Percentiles rank a stretch among this genome's conserved stretches.
phyloP scores from a whole-genome alignment of 2,329 filamentous ascomycete genomes.

The Simplicillium aogashimaense region DNA sequence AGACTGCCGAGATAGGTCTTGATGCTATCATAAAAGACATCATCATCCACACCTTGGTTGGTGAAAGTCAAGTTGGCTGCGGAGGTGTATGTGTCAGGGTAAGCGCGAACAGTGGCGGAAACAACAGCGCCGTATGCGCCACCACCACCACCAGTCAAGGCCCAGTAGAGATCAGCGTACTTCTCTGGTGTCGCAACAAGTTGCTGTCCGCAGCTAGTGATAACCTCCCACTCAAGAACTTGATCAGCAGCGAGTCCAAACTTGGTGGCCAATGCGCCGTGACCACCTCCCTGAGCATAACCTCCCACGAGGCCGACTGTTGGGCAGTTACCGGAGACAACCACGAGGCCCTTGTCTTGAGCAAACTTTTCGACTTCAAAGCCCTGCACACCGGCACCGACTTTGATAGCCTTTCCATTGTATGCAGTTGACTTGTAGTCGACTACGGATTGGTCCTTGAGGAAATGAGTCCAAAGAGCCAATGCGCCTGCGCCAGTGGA shows the following conservation, averaged over 20 bases:
- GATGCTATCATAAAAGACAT: too few relatives aligned
- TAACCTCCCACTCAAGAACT: constrained; percentile 37
- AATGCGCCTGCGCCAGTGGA: constrained; percentile 40
- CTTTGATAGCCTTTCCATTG: constrained; percentile 32
- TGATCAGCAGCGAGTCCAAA: constrained; percentile 49
- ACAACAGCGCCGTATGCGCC: constrained; percentile 42
- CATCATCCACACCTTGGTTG: too few relatives aligned
- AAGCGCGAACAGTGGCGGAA: constrained; percentile 36
- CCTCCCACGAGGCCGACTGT: constrained; percentile 44
- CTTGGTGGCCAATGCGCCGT: constrained; percentile 34
- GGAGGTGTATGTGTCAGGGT: constrained; percentile 26
- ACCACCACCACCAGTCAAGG: constrained; percentile 42
- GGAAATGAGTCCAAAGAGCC: constrained; percentile 34
- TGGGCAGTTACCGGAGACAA: constrained; percentile 35
- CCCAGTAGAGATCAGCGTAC: constrained; percentile 49
- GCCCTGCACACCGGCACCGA: constrained; percentile 38
- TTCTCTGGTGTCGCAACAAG: constrained; percentile 30
- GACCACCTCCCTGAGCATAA: constrained; percentile 47
- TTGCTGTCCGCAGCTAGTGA: constrained; percentile 33
- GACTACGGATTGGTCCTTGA: constrained; percentile 28
- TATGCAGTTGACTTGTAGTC: constrained; percentile 24
- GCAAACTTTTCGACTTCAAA: constrained; percentile 30
- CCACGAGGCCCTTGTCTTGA: constrained; percentile 21
- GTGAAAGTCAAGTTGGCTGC: constrained; percentile 33
- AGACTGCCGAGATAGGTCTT: too few relatives aligned